Percentiles rank a stretch among this genome's conserved stretches.
Evolutionary conservation across 2,329 filamentous ascomycete species (phyloP).

Genomic region (Exophiala viscosa): DNA sequence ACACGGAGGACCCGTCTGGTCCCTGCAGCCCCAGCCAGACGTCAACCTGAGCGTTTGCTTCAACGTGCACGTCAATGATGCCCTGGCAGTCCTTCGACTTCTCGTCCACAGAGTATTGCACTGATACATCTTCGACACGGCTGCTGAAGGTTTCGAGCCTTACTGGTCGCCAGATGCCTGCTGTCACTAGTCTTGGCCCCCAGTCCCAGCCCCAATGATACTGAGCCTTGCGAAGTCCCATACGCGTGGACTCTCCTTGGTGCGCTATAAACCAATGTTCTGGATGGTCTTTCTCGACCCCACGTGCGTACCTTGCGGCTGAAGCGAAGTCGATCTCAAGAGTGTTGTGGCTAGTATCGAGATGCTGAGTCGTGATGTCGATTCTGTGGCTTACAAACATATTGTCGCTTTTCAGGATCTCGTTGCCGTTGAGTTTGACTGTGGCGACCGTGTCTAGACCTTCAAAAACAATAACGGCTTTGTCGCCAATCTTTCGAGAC

Average conservation of each 20-base stretch:
- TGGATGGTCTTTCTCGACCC: constrained; percentile 32
- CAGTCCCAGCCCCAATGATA: constrained; percentile 69
- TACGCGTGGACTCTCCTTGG: constrained; percentile 37
- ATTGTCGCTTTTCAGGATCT: constrained; percentile 67
- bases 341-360: constrained; percentile 30
- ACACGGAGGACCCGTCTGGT: too few species aligned
- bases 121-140: constrained; percentile 57
- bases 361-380: constrained; percentile 37
- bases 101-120: constrained; percentile 37
- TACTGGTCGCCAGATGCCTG: constrained; percentile 64
- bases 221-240: constrained; percentile 54
- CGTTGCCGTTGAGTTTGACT: constrained; percentile 63
- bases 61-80: too few species aligned
- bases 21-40: too few species aligned
- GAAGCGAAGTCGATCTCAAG: constrained; percentile 50
- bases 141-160: constrained; percentile 60
- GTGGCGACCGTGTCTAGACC: constrained; percentile 76
- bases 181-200: constrained; percentile 61
- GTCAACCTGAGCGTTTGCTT: too few species aligned
- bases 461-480: constrained; percentile 60
- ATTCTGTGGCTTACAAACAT: constrained; percentile 74
- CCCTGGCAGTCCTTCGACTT: constrained; percentile 35
- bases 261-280: constrained; percentile 45
- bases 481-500: not conserved
- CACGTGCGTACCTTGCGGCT: constrained; percentile 25